Base-by-base conservation (phyloP, 352 stramenopile species). In the Globisporangium ultimum region DNA sequence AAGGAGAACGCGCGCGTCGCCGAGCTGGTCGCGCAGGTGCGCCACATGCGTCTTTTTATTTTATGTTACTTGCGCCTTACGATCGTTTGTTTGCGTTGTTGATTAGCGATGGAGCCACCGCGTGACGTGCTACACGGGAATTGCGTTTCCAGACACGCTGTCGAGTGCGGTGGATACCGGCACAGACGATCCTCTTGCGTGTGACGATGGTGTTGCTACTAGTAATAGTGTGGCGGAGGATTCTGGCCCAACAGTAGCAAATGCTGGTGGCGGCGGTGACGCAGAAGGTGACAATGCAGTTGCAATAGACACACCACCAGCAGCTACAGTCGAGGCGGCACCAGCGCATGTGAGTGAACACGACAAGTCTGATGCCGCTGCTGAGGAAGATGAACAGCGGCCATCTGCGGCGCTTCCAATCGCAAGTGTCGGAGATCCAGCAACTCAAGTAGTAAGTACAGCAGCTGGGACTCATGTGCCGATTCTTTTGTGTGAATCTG, bases 91-190 rank as follows among this genome's bases (percentile, higher is more conserved):
- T 52, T n/a, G 17, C 46, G 45, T 22, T 55, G 42, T 1, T 21
- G 15, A 24, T 4, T 53, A 84, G 74, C 72, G 69, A 68, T 84
- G 74, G 74, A 66, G 59, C 55, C 41, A 80, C 22, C 72, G 70
- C 21, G 22, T 84, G 45, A 13, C 48, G 14, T 48, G 68, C 17
- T 84, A 84, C 53, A 80, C 64, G 3, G 74, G 74, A 5, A 50
- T 49, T 2, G 13, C 52, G 51, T 57, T 45, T 43, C 21, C 41
- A 10, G 45, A 48, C 10, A n/a, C n/a, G 6, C 6, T 2, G 38
- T 9, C 36, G 48, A 53, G 21, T 24, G 36, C 28, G 17, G n/a
- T 15, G 15, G 46, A 50, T 22, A 12, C 22, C 52, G 24, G 32
- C 41, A 41, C 13, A 48, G 1, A 11, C 28, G 38, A 20, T 6